A percentile compares a stretch with the other conserved stretches of the same genome.
Evolutionary conservation across 2,329 filamentous ascomycete species (phyloP).

Genomic region (Pseudogymnoascus sp.): DNA sequence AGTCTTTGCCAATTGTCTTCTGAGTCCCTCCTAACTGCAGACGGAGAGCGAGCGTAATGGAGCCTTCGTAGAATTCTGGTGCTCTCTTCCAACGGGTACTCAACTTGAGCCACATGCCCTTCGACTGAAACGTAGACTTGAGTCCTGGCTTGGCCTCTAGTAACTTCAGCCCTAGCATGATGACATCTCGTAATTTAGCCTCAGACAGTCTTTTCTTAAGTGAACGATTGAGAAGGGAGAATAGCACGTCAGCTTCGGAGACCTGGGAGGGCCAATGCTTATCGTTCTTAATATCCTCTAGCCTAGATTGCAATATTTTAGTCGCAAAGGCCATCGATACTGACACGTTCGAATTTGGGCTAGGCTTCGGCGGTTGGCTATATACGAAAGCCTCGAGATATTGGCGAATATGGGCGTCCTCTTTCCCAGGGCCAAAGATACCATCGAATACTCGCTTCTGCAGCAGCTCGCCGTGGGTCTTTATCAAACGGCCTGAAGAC

Average conservation of each 20-base stretch:
- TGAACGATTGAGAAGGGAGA: slow-evolving; percentile 14
- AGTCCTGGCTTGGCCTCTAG: slow-evolving; percentile 15
- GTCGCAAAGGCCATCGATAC: slow-evolving; percentile 18
- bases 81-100: slow-evolving; percentile 14
- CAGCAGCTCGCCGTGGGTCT: slow-evolving; percentile 13
- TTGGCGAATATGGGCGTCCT: slow-evolving; percentile 6
- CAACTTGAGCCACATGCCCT: slow-evolving; percentile 14
- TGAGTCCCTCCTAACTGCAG: slow-evolving; percentile 14
- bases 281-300: slow-evolving; percentile 14
- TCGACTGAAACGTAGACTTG: slow-evolving; percentile 6
- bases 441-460: slow-evolving; percentile 13
- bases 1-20: slow-evolving; percentile 12
- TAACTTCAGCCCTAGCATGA: slow-evolving; percentile 16
- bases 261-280: slow-evolving; percentile 8
- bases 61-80: slow-evolving; percentile 14
- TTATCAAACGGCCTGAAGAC: slow-evolving; percentile 8
- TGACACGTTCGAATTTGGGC: slow-evolving; percentile 14
- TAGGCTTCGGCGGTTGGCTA: slow-evolving; percentile 10
- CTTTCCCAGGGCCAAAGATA: slow-evolving; percentile 12
- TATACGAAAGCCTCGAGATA: slow-evolving; percentile 16
- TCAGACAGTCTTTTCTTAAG: slow-evolving; percentile 13
- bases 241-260: slow-evolving; percentile 15
- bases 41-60: slow-evolving; percentile 13
- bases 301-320: slow-evolving; percentile 16
- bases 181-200: slow-evolving; percentile 10